Percentiles rank a stretch among this genome's conserved stretches.
phyloP scores from a whole-genome alignment of 148 eudicot genomes.

The Vaccinium macrocarpon region DNA sequence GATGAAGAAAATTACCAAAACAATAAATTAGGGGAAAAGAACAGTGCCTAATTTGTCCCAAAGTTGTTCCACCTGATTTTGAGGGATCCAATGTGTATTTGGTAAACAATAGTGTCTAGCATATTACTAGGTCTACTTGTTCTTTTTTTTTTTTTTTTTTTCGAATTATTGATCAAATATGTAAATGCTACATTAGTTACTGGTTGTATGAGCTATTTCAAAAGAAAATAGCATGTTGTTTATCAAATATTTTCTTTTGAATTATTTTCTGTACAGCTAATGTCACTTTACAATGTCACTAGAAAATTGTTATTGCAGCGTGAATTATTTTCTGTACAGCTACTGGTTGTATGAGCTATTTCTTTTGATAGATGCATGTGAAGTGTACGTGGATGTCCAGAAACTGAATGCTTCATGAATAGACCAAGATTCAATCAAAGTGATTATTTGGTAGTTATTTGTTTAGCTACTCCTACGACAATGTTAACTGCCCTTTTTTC shows the following conservation, averaged over 20 bases:
- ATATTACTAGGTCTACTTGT: background rate
- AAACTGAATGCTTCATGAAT: background rate
- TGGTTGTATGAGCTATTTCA: too few relatives aligned
- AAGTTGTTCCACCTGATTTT: background rate
- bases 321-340: background rate
- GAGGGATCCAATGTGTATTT: background rate
- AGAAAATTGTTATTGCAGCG: background rate
- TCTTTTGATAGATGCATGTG: background rate
- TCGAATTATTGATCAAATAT: background rate
- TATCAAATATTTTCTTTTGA: too few relatives aligned
- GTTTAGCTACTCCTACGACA: background rate
- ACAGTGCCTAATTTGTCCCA: background rate
- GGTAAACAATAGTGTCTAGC: background rate
- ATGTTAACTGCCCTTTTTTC: too few relatives aligned
- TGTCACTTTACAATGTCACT: too few relatives aligned
- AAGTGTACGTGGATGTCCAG: background rate
- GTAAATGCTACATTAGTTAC: too few relatives aligned
- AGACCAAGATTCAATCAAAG: background rate
- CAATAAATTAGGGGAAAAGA: background rate
- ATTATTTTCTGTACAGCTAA: too few relatives aligned
- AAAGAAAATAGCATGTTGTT: too few relatives aligned
- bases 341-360: background rate
- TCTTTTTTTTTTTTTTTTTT: background rate
- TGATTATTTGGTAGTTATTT: background rate
- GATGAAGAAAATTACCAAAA: too few relatives aligned